Evolutionary conservation across 1,139 yeast species (phyloP).

Genomic region (Nadsonia commutata): DNA sequence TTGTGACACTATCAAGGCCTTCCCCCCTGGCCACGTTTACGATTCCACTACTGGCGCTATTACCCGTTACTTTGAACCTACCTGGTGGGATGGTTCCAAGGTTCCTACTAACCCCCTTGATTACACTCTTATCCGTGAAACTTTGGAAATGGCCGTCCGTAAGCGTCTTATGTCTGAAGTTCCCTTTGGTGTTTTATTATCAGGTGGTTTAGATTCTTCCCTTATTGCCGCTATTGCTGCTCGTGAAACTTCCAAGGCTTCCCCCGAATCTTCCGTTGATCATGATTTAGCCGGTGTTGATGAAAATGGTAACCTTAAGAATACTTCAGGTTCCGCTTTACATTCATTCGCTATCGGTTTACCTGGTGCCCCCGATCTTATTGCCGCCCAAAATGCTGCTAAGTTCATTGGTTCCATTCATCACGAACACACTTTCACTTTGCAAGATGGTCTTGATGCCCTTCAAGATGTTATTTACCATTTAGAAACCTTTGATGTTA

Average conservation of each 20-base stretch:
- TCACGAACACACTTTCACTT: constrained; percentile 93
- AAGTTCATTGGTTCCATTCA: constrained; percentile 83
- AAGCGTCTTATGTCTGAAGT: constrained; percentile 99
- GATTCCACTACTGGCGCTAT: constrained; percentile 79
- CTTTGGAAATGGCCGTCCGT: constrained; percentile 88
- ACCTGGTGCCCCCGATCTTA: constrained; percentile 93
- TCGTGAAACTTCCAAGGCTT: constrained; percentile 79
- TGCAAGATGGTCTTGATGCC: constrained; percentile 94
- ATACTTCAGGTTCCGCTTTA: constrained; percentile 68
- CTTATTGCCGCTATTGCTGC: constrained; percentile 95
- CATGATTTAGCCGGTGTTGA: constrained; percentile 81
- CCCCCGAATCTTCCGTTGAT: constrained; percentile 30
- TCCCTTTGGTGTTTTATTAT: constrained; percentile 89
- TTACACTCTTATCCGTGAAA: constrained; percentile 52
- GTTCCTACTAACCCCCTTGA: constrained; percentile 69
- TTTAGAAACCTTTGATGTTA: constrained; percentile 94
- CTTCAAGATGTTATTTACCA: constrained; percentile 88
- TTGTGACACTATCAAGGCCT: constrained; percentile 82
- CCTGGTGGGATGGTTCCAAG: constrained; percentile 78
- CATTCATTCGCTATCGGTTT: constrained; percentile 96
- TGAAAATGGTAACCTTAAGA: constrained; percentile 61
- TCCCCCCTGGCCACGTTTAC: constrained; percentile 98
- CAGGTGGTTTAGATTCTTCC: constrained; percentile 95
- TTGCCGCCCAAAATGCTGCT: constrained; percentile 95
- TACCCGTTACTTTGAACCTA: constrained; percentile 78